Percentiles rank a stretch among this genome's conserved stretches.
Conservation (phyloP, 192 early-diverging fungal species). For the Spizellomyces punctatus region DNA sequence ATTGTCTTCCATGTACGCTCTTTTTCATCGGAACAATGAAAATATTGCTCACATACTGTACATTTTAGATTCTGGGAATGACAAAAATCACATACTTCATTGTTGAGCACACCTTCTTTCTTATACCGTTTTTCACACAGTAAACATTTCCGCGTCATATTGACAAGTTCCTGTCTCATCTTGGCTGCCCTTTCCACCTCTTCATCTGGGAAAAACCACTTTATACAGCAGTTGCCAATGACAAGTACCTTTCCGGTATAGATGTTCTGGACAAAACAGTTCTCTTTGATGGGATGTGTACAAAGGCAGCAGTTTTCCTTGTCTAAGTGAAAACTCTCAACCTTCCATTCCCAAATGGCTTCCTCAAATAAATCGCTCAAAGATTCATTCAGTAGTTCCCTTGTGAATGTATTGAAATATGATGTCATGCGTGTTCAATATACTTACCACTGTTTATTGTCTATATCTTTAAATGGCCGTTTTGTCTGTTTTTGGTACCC, state of each 20-base stretch:
- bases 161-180: not conserved
- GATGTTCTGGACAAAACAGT: not conserved
- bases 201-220: constrained; percentile 6
- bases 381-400: not conserved
- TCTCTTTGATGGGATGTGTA: constrained; percentile 9
- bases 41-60: not conserved
- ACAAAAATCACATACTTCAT: constrained; percentile 7
- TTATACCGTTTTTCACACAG: constrained; percentile 12
- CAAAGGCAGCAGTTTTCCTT: constrained; percentile 1
- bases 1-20: not conserved
- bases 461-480: constrained; percentile 1
- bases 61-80: not conserved
- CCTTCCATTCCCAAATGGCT: constrained; percentile 5
- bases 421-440: not conserved
- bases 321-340: not conserved
- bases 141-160: constrained; percentile 5
- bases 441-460: not conserved
- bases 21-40: not conserved
- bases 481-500: constrained; percentile 4
- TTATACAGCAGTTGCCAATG: constrained; percentile 19
- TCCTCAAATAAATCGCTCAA: constrained; percentile 4
- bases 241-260: not conserved
- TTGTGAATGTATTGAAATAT: not conserved
- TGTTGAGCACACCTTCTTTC: constrained; percentile 5
- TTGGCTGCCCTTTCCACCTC: not conserved